Base-by-base conservation (phyloP, 2,329 filamentous ascomycete genomes). In the Xylaria sp. region DNA sequence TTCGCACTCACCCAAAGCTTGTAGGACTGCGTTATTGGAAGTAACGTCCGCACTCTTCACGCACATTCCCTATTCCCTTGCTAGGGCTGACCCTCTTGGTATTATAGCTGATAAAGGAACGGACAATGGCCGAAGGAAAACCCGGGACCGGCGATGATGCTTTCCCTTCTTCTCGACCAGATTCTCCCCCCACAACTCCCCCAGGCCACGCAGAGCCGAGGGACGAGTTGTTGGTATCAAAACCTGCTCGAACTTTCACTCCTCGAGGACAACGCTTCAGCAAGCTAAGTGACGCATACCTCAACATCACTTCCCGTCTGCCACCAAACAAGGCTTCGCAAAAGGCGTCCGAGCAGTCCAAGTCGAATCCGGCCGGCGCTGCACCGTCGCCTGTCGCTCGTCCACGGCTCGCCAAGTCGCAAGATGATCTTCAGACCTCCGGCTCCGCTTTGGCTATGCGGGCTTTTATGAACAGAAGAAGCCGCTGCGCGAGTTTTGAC, bases 201-300 rank as follows among this genome's bases (percentile, higher is more conserved):
- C 20, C 31, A 10, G 18, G 52, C 6, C 51, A 64, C 9, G 33
- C 31, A 20, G 52, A 66, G 15, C 23, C 39, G n/a, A 28, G 62
- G 9, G 25, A 43, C n/a, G 18, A 60, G 20, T 36, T 31, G 12
- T 46, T 52, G 1, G 18, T 25, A 1, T 57, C 60, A 25, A 68
- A 62, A 18, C 39, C 72, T 60, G 66, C 68, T 20, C 68, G 66
- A 52, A 74, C 67, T 18, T 57, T 72, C 5, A 79, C 76, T 9
- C 79, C 78, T 10, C 79, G 79, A 33, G 78, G 77, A 3, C 76
- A 75, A 6, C 74, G 80, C 33, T 83, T 83, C 65, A 75, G 76
- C 31, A 78, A 80, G 62, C 73, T 83, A 0, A 75, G 75, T 31
- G 81, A 82, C 43, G 82, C 82, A 0, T 79, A 82, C 63, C 75